A percentile compares a stretch with the other conserved stretches of the same genome.
phyloP scores from a whole-genome alignment of 2,329 filamentous ascomycete genomes.

The Ceratocystis destructans region DNA sequence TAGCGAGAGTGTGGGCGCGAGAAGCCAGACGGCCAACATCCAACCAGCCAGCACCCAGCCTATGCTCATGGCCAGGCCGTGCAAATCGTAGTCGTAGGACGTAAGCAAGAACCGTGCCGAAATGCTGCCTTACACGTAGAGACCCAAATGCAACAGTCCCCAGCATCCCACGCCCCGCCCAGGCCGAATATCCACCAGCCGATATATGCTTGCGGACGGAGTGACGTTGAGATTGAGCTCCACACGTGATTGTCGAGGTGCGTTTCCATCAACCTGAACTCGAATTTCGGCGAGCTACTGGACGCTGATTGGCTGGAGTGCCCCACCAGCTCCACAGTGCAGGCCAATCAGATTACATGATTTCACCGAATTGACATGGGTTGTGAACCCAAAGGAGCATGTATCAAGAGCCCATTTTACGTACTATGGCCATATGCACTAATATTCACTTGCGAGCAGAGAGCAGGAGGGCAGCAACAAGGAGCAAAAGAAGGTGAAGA shows the following conservation, averaged over 20 bases:
- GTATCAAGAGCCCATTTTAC: not conserved
- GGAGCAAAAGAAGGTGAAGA: constrained; percentile 4
- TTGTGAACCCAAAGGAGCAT: not conserved
- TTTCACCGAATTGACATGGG: not conserved
- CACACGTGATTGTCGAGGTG: constrained; percentile 9
- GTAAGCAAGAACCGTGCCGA: not conserved
- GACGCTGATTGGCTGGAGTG: not conserved
- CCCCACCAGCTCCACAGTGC: not conserved
- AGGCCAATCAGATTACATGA: constrained; percentile 11
- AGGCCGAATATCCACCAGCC: not conserved
- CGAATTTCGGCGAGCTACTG: not conserved
- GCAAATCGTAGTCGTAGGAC: too few species aligned
- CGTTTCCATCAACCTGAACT: not conserved
- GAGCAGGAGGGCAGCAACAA: constrained; percentile 1
- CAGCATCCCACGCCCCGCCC: not conserved
- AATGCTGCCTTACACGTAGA: too few species aligned
- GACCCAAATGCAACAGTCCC: not conserved
- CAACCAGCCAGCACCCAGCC: too few species aligned
- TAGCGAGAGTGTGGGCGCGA: too few species aligned
- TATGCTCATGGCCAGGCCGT: too few species aligned
- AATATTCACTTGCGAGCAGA: not conserved
- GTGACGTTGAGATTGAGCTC: constrained; percentile 13
- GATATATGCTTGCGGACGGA: not conserved
- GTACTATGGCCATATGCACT: not conserved
- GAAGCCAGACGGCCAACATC: too few species aligned